Percentiles rank a stretch among this genome's conserved stretches.
Evolutionary conservation across 1,284 basidiomycete species (phyloP).

Genomic region (Afroboletus lepidellus): DNA sequence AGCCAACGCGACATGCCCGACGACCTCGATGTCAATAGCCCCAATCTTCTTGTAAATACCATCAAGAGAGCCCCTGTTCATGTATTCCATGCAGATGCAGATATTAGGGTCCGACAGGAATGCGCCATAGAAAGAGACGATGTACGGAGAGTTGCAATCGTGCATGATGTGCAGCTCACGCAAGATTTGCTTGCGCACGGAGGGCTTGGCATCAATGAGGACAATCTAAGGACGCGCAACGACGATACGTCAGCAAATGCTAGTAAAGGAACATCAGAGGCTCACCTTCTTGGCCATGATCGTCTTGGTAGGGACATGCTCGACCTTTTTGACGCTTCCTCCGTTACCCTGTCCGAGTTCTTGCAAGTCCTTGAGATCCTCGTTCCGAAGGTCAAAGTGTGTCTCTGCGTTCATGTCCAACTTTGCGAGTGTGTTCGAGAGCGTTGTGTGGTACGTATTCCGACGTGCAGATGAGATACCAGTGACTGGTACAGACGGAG

Average conservation of each 20-base stretch:
- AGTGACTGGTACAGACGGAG: slow-evolving; percentile 42
- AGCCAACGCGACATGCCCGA: slow-evolving; percentile 86
- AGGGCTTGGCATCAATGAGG: slow-evolving; percentile 95
- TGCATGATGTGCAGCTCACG: slow-evolving; percentile 99
- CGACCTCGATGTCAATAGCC: slow-evolving; percentile 85
- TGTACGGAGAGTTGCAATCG: slow-evolving; percentile 90
- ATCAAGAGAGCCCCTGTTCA: slow-evolving; percentile 91
- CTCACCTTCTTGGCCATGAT: slow-evolving; percentile 95
- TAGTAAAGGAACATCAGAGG: background rate
- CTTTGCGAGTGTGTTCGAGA: slow-evolving; percentile 73
- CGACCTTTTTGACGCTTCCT: slow-evolving; percentile 94
- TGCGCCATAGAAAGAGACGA: slow-evolving; percentile 96
- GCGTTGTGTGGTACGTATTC: slow-evolving; percentile 67
- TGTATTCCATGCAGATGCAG: slow-evolving; percentile 98
- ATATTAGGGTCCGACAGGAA: slow-evolving; percentile 96
- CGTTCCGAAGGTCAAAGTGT: slow-evolving; percentile 74
- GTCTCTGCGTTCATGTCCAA: slow-evolving; percentile 74
- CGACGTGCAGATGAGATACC: slow-evolving; percentile 44
- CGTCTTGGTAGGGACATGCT: slow-evolving; percentile 84
- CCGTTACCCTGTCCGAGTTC: slow-evolving; percentile 98
- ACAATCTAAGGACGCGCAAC: slow-evolving; percentile 69
- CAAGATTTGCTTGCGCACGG: slow-evolving; percentile 96
- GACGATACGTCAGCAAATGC: background rate
- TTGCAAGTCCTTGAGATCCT: slow-evolving; percentile 79
- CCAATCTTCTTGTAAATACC: slow-evolving; percentile 94